Base-by-base conservation (phyloP, 179 eudicot species). In the Heliamphora pulchella region DNA sequence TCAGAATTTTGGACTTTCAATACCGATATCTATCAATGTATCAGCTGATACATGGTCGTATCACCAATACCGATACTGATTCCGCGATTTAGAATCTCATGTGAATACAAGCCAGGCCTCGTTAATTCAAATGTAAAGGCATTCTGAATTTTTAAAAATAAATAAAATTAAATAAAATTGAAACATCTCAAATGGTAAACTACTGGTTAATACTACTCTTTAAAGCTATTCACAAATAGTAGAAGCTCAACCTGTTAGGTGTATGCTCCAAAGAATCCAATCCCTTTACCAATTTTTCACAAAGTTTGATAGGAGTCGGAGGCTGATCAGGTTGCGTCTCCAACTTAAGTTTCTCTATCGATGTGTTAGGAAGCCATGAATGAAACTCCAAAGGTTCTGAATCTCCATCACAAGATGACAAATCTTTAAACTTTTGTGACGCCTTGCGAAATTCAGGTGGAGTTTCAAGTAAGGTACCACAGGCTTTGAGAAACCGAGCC, bases 401-500 rank as follows among this genome's bases (percentile, higher is more conserved):
- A 75, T 78, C 86, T 75, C 22, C 80, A 57, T 67, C 75, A 46
- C 54, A 50, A 55, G 63, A 39, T 47, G 83, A 69, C 41, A 61
- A 67, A 63, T 70, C 81, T 48, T 82, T 86, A 67, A 77, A 31
- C 75, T 82, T 86, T 70, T 83, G 84, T 48, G 87, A 79, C 47
- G 77, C 80, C 72, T 87, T 89, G 59, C 91, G 91, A 71, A 94
- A 83, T 87, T 91, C 97, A 76, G 80, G 83, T 7, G 98, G 98
- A 82, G 97, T 94, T 62, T 86, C 88, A n/a, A 84, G 91, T 80
- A 93, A 72, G 51, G 98, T 89, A 55, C 97, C 97, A 82, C 94
- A 89, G 74, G 93, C 92, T 87, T 94, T 93, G 54, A 91, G 97
- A 81, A 91, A 89, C 81, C 83, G 84, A 41, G 95, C 97, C 98